Evolutionary conservation across 805 yeast species (phyloP).

Genomic region (Scheffersomyces coipomensis): DNA sequence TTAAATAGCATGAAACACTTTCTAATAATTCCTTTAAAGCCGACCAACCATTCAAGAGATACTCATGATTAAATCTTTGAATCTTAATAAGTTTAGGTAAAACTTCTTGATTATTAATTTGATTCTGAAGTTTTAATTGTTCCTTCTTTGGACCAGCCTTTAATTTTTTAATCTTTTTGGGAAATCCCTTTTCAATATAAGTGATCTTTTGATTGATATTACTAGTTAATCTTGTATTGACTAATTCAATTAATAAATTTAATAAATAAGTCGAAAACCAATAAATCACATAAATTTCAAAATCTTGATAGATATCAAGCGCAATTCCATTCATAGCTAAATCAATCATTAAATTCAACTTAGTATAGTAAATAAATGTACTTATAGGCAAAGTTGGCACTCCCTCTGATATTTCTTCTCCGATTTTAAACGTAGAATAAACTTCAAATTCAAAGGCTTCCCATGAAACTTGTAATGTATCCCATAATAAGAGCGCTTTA

Average conservation of each 20-base stretch:
- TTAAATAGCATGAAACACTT: slow-evolving; percentile 15
- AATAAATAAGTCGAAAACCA: slow-evolving; percentile 63
- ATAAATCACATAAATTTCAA: slow-evolving; percentile 66
- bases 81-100: slow-evolving; percentile 34
- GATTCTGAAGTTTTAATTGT: slow-evolving; percentile 26
- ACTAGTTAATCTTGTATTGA: slow-evolving; percentile 33
- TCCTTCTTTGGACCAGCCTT: slow-evolving; percentile 53
- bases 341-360: slow-evolving; percentile 69
- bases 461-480: slow-evolving; percentile 73
- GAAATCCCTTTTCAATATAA: slow-evolving; percentile 28
- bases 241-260: slow-evolving; percentile 39
- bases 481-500: slow-evolving; percentile 63
- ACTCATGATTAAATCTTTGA: slow-evolving; percentile 19
- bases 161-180: slow-evolving; percentile 43
- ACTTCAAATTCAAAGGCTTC: slow-evolving; percentile 60
- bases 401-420: slow-evolving; percentile 30
- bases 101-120: slow-evolving; percentile 23
- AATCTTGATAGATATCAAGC: slow-evolving; percentile 65
- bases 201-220: slow-evolving; percentile 35
- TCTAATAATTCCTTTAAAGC: slow-evolving; percentile 18
- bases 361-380: slow-evolving; percentile 65
- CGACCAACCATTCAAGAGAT: slow-evolving; percentile 15
- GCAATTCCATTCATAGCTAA: slow-evolving; percentile 74
- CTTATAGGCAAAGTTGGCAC: slow-evolving; percentile 63
- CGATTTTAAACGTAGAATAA: slow-evolving; percentile 30